Base-by-base conservation (phyloP, 176 grass and related monocot species). In the Ampelocalamus luodianensis region DNA sequence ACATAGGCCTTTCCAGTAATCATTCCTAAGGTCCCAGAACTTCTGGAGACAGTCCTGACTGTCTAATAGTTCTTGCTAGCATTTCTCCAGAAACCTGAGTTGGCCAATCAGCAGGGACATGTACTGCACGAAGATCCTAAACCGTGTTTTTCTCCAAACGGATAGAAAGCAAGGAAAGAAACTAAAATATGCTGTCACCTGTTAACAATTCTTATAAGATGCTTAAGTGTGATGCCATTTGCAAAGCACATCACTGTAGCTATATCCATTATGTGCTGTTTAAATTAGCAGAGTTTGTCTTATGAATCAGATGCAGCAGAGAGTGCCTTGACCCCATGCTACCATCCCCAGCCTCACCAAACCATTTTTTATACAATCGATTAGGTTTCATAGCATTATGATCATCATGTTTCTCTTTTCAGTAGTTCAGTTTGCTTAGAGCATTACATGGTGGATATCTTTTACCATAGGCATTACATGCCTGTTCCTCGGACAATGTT, bases 131-230 rank as follows among this genome's bases (percentile, higher is more conserved):
- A 26, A 73, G 40, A 62, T 48, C 20, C 59, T 73, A 48, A 62
- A 62, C 37, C 5, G 8, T 83, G 13, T 48, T 73, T 50, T 64
- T 63, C 42, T 74, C 55, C 40, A 42, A 89, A 44, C 17, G 4
- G 40, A 49, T 80, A 61, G 17, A 62, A 80, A 68, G 26, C 73
- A 61, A 17, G 76, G 29, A 61, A 74, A 70, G 22, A 74, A 62
- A 18, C 51, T 81, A 17, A 69, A 77, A 43, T 51, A 15, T 26
- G 66, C 43, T 81, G 36, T 85, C 26, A 12, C 54, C 50, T 80
- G 12, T 85, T 53, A 63, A 78, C 26, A 77, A 77, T 83, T 65
- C 37, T 44, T 82, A 26, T 67, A 58, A 72, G 65, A 82, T 32
- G 24, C 18, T 42, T 51, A 64, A 86, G 75, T 64, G 14, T 9